Conservation (phyloP, 78 protist species). For the Chrysochromulina parva region DNA sequence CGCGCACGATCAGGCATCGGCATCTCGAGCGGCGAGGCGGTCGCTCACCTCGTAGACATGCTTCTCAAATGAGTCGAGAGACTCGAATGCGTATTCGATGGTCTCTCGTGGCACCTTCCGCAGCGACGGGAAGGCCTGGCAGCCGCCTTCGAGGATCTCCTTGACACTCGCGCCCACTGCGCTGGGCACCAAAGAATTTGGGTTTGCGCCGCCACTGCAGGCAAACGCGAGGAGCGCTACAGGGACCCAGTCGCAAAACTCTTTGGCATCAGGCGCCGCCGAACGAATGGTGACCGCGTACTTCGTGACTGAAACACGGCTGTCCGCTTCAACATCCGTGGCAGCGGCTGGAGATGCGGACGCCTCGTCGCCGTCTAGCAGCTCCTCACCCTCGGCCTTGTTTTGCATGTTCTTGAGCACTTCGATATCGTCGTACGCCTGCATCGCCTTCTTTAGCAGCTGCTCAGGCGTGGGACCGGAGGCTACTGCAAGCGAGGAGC, state of each 20-base stretch:
- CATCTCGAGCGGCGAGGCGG: no score
- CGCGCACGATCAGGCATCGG: no score
- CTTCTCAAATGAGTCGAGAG: background rate
- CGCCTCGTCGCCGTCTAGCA: no score
- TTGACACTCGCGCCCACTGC: background rate
- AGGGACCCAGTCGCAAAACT: conserved; percentile 10
- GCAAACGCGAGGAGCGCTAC: background rate
- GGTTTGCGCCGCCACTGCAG: background rate
- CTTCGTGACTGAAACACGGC: background rate
- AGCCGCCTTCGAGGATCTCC: conserved; percentile 6
- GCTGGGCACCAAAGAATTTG: background rate
- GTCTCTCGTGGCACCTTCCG: background rate
- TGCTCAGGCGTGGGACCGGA: no score
- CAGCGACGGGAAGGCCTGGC: background rate
- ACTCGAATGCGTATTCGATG: background rate
- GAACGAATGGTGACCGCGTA: background rate
- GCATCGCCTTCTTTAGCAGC: no score
- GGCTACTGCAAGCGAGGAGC: no score
- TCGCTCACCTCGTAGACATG: background rate
- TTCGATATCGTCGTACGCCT: no score
- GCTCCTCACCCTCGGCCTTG: no score
- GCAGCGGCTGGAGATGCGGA: no score
- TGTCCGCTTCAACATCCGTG: no score
- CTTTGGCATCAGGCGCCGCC: background rate
- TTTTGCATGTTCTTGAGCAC: no score